These are phyloP conservation scores for Russula olivacea DNA, from an alignment of 768 basidiomycete genomes.

Conservation along the genomic window DNA sequence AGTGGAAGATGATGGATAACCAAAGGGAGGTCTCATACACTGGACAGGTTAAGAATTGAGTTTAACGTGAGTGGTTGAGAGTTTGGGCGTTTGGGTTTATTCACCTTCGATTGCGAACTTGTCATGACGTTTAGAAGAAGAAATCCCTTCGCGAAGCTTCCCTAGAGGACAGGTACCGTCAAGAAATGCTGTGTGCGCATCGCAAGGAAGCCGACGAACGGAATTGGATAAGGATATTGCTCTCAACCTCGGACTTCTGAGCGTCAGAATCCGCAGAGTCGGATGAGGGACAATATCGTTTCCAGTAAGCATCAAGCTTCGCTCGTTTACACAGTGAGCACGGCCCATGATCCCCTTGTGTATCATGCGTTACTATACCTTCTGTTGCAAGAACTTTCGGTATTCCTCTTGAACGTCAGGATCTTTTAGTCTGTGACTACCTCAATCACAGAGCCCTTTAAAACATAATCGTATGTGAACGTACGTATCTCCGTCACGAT, in stretches of 20 bases:
- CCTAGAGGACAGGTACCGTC: slow-evolving; percentile 39
- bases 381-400: slow-evolving; percentile 54
- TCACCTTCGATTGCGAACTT: slow-evolving; percentile 63
- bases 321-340: slow-evolving; percentile 2
- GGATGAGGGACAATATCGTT: slow-evolving; percentile 30
- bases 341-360: not conserved
- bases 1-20: slow-evolving; percentile 57
- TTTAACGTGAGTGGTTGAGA: not conserved
- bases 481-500: slow-evolving; percentile 71
- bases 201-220: slow-evolving; percentile 39
- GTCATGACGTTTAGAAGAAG: slow-evolving; percentile 54
- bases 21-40: slow-evolving; percentile 72
- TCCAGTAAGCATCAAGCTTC: slow-evolving; percentile 49
- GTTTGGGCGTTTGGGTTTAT: slow-evolving; percentile 16
- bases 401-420: slow-evolving; percentile 59
- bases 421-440: slow-evolving; percentile 53
- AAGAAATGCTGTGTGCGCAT: not conserved
- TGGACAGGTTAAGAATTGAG: slow-evolving; percentile 28
- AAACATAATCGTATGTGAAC: slow-evolving; percentile 27
- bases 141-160: slow-evolving; percentile 70
- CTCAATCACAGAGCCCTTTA: slow-evolving; percentile 9
- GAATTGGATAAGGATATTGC: slow-evolving; percentile 68
- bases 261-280: slow-evolving; percentile 16
- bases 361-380: slow-evolving; percentile 39
- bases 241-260: slow-evolving; percentile 47